Conservation (phyloP, 2,329 filamentous ascomycete species). For the Byssochlamys sp. region DNA sequence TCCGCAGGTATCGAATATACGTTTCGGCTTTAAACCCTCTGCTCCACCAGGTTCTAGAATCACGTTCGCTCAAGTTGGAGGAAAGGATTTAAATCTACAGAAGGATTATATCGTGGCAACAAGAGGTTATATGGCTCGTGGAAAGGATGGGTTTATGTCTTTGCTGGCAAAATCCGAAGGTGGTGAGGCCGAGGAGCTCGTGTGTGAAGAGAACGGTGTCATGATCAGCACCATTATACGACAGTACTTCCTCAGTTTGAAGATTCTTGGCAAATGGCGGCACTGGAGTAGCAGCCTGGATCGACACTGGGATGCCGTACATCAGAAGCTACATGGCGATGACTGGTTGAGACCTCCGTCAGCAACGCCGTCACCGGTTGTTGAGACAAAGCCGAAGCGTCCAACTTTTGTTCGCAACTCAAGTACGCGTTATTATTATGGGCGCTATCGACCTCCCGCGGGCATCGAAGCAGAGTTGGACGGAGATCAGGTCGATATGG, state of each 20-base stretch:
- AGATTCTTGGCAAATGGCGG: constrained; percentile 70
- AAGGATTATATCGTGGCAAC: constrained; percentile 66
- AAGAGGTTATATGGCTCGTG: constrained; percentile 77
- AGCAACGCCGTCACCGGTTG: constrained; percentile 20
- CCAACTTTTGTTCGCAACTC: background rate
- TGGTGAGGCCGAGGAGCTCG: constrained; percentile 64
- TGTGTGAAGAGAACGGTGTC: constrained; percentile 78
- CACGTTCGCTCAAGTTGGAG: constrained; percentile 51
- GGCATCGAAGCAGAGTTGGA: constrained; percentile 1
- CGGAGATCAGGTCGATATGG: constrained; percentile 23
- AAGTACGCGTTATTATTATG: background rate
- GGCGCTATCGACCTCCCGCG: background rate
- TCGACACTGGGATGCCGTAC: constrained; percentile 58
- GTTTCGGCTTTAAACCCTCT: constrained; percentile 60
- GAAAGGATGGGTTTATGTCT: constrained; percentile 73
- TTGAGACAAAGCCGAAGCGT: constrained; percentile 9
- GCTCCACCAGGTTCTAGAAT: constrained; percentile 55
- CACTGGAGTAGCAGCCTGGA: constrained; percentile 55
- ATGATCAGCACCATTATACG: constrained; percentile 76
- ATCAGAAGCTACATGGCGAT: constrained; percentile 48
- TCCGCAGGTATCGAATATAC: constrained; percentile 76
- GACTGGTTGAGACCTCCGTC: constrained; percentile 41
- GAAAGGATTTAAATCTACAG: constrained; percentile 51
- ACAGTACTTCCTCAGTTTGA: constrained; percentile 83
- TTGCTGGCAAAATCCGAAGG: constrained; percentile 68